These are phyloP conservation scores for Ceratorhiza oryzae-sativae DNA, from an alignment of 1,284 basidiomycete species.

Conservation along the genomic window DNA sequence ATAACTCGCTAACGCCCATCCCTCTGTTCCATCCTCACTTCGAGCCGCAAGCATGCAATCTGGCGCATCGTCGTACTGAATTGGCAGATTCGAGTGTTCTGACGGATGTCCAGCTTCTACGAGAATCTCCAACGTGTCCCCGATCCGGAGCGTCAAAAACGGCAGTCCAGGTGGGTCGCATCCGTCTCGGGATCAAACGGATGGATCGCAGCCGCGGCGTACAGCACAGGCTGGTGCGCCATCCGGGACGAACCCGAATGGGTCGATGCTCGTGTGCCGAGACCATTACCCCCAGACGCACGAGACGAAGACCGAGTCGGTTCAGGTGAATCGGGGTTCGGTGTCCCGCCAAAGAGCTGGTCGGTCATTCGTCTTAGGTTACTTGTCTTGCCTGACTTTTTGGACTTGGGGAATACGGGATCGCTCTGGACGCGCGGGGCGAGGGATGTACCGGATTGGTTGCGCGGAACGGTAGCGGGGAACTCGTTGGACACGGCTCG, in stretches of 20 bases:
- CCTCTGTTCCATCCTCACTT: conserved; percentile 62
- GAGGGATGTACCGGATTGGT: neutral
- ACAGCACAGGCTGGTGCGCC: conserved; percentile 55
- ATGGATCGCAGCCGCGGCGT: conserved; percentile 70
- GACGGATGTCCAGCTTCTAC: conserved; percentile 78
- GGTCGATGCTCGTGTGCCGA: neutral
- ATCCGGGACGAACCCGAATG: conserved; percentile 1
- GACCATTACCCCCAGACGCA: neutral
- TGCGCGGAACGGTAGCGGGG: neutral
- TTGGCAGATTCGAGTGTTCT: conserved; percentile 68
- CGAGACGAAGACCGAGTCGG: conserved; percentile 1
- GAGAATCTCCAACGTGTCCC: conserved; percentile 69
- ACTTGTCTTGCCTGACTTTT: conserved; percentile 16
- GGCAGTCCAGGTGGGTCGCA: conserved; percentile 66
- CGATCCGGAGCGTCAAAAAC: conserved; percentile 69
- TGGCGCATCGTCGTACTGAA: conserved; percentile 70
- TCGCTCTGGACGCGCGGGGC: conserved; percentile 18
- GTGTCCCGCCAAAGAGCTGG: conserved; percentile 30
- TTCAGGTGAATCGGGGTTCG: neutral
- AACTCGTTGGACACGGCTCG: conserved; percentile 8
- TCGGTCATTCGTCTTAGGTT: conserved; percentile 30
- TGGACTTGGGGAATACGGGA: neutral
- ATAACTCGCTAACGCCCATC: conserved; percentile 82
- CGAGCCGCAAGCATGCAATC: conserved; percentile 77
- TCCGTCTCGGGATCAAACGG: conserved; percentile 66